Percentiles rank a stretch among this genome's conserved stretches.
Evolutionary conservation across 345 rosid species (phyloP).

Genomic region (Linum tenue): DNA sequence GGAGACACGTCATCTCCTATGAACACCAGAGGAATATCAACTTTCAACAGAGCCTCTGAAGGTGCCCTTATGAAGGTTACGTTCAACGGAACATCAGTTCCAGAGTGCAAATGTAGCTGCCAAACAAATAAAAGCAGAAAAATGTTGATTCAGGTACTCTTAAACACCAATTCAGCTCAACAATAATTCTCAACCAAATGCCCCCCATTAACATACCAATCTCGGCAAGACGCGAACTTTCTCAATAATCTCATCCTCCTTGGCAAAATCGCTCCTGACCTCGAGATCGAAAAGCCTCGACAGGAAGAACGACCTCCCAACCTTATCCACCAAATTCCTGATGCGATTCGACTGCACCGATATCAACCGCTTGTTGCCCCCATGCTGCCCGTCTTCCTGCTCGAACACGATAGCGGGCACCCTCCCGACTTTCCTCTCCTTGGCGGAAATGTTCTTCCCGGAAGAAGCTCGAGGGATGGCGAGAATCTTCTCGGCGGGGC

Average conservation of each 20-base stretch:
- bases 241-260: slow-evolving; percentile 50
- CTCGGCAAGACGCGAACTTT: slow-evolving; percentile 79
- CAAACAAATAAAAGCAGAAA: slow-evolving; percentile 1
- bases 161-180: too few species aligned
- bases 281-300: slow-evolving; percentile 81
- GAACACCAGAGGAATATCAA: slow-evolving; percentile 75
- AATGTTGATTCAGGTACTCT: too few species aligned
- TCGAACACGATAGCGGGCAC: slow-evolving; percentile 82
- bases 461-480: slow-evolving; percentile 65
- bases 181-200: too few species aligned
- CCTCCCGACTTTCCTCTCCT: slow-evolving; percentile 73
- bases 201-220: slow-evolving; percentile 31
- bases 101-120: slow-evolving; percentile 78
- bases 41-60: slow-evolving; percentile 59
- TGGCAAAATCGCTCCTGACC: slow-evolving; percentile 50
- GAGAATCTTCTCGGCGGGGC: slow-evolving; percentile 60
- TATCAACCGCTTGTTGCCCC: slow-evolving; percentile 84
- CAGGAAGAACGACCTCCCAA: slow-evolving; percentile 68
- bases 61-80: slow-evolving; percentile 89
- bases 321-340: slow-evolving; percentile 65
- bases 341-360: slow-evolving; percentile 75
- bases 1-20: slow-evolving; percentile 91
- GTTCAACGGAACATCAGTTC: slow-evolving; percentile 71
- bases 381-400: slow-evolving; percentile 80
- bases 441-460: slow-evolving; percentile 50